Conservation (phyloP, 371 early-diverging fungal genomes). For the Mucor velutinosus region DNA sequence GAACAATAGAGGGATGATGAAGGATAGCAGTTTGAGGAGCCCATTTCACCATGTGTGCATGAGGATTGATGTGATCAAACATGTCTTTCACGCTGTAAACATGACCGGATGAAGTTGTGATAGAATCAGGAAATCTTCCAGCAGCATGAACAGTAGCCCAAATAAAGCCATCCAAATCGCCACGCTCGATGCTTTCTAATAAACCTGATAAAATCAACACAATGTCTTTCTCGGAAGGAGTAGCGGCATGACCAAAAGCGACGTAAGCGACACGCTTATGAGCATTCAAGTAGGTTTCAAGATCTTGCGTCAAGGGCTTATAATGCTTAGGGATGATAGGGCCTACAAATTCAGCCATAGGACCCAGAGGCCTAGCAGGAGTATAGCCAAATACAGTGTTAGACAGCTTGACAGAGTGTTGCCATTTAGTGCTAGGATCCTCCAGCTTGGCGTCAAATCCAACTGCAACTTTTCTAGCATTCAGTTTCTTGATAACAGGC, state of each 20-base stretch:
- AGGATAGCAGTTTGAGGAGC: constrained; percentile 47
- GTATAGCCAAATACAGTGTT: constrained; percentile 29
- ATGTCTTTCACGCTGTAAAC: constrained; percentile 5
- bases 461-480: constrained; percentile 9
- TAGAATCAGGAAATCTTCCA: constrained; percentile 13
- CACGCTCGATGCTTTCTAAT: constrained; percentile 20
- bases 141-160: constrained; percentile 27
- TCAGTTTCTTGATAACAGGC: constrained; percentile 3
- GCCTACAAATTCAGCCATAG: constrained; percentile 38
- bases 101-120: constrained; percentile 3
- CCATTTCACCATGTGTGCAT: constrained; percentile 17
- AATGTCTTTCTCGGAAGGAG: constrained; percentile 13
- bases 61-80: background rate
- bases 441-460: background rate
- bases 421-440: background rate
- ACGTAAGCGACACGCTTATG: constrained; percentile 34
- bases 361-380: constrained; percentile 29
- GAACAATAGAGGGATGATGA: constrained; percentile 28
- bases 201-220: constrained; percentile 21
- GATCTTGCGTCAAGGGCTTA: constrained; percentile 15
- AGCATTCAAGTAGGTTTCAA: constrained; percentile 19
- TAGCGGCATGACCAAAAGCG: constrained; percentile 42
- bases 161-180: constrained; percentile 32
- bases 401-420: constrained; percentile 20
- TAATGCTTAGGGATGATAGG: constrained; percentile 27